These are phyloP conservation scores for Candida suzukii DNA, from an alignment of 805 yeast species.

Conservation along the genomic window DNA sequence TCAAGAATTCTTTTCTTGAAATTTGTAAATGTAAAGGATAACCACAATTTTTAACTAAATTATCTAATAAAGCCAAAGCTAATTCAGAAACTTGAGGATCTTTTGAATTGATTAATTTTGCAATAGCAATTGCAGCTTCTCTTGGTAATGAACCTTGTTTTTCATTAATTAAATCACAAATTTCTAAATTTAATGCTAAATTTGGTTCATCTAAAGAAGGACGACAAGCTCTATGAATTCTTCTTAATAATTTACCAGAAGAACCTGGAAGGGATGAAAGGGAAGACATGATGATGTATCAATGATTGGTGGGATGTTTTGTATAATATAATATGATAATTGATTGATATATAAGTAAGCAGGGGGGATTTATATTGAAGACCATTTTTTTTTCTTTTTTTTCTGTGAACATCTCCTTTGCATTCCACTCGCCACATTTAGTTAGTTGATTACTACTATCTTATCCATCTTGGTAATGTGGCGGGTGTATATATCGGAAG, in stretches of 20 bases:
- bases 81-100: conserved; percentile 85
- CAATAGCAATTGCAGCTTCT: conserved; percentile 86
- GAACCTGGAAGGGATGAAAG: conserved; percentile 25
- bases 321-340: no score
- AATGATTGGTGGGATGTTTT: neutral
- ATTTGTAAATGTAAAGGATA: conserved; percentile 95
- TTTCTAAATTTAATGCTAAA: conserved; percentile 79
- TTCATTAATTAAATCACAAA: conserved; percentile 87
- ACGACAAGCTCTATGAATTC: conserved; percentile 68
- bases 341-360: no score
- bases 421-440: no score
- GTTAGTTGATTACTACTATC: no score
- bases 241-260: conserved; percentile 29
- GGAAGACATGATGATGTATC: conserved; percentile 21
- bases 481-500: no score
- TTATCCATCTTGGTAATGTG: no score
- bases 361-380: no score
- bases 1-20: conserved; percentile 88
- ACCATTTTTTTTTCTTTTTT: no score
- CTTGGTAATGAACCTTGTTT: conserved; percentile 88
- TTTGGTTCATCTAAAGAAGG: conserved; percentile 82
- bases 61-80: conserved; percentile 64
- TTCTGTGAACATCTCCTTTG: no score
- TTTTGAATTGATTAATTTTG: conserved; percentile 70
- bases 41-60: conserved; percentile 94